phyloP scores from a whole-genome alignment of 208 protist genomes.

The Vickermania spadyakhi region DNA sequence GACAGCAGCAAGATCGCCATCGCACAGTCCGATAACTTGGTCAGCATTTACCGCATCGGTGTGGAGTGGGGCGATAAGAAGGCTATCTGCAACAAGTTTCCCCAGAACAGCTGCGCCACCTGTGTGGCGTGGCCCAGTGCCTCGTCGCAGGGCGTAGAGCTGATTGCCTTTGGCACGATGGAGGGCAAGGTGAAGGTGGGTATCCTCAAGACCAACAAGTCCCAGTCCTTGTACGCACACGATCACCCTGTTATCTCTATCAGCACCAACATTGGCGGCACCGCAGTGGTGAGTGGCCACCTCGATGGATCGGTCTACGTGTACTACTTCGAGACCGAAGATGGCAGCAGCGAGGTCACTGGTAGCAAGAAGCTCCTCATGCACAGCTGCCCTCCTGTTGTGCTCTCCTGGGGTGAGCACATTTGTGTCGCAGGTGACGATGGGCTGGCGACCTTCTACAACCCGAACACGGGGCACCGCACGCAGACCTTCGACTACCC shows the following conservation, averaged over 20 bases:
- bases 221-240: constrained; percentile 87
- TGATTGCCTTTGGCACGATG: constrained; percentile 90
- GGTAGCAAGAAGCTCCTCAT: constrained; percentile 73
- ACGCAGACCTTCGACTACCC: constrained; percentile 86
- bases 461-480: constrained; percentile 71
- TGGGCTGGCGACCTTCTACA: constrained; percentile 90
- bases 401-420: constrained; percentile 90
- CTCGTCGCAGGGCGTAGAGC: constrained; percentile 82
- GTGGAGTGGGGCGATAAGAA: constrained; percentile 97
- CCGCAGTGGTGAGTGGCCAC: constrained; percentile 88
- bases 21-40: constrained; percentile 94
- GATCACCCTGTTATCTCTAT: constrained; percentile 88
- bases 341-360: constrained; percentile 30
- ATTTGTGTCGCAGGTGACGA: constrained; percentile 90
- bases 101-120: constrained; percentile 80
- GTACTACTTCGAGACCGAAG: constrained; percentile 87
- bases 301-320: constrained; percentile 87
- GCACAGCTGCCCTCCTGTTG: constrained; percentile 85
- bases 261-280: constrained; percentile 55
- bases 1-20: constrained; percentile 94
- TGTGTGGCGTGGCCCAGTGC: constrained; percentile 90
- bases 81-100: constrained; percentile 96
- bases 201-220: constrained; percentile 91
- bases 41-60: constrained; percentile 96
- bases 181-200: constrained; percentile 94